These are phyloP conservation scores for Solanum tarijense DNA, from an alignment of 257 asterid species.

Conservation along the genomic window DNA sequence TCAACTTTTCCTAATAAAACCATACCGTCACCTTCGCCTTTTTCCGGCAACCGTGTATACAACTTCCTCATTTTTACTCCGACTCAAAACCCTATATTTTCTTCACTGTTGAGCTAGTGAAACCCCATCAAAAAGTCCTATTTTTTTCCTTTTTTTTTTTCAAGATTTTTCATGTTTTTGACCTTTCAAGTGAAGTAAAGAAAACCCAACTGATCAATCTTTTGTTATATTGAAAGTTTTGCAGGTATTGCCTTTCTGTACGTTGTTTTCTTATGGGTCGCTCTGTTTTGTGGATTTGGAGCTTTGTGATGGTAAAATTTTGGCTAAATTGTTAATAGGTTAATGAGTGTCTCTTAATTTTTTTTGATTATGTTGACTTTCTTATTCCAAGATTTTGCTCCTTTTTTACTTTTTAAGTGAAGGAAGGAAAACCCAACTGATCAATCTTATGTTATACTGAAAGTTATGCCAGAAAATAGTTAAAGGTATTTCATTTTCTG, in stretches of 20 bases:
- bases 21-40: not conserved
- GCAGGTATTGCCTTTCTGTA: not conserved
- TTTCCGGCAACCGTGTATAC: not conserved
- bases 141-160: not conserved
- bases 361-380: not conserved
- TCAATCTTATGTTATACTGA: not conserved
- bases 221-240: not conserved
- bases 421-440: not conserved
- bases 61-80: not conserved
- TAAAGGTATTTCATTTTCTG: not conserved
- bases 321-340: not conserved
- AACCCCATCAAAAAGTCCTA: not conserved
- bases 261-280: not conserved
- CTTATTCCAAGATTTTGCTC: not conserved
- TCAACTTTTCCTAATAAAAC: slow-evolving; percentile 3
- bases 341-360: not conserved
- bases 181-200: not conserved
- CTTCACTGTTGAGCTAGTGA: not conserved
- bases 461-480: not conserved
- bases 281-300: not conserved
- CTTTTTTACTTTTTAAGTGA: not conserved
- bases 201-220: not conserved
- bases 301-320: not conserved
- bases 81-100: not conserved
- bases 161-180: not conserved